phyloP scores from a whole-genome alignment of 352 stramenopile genomes.

The Phytophthora pistaciae region DNA sequence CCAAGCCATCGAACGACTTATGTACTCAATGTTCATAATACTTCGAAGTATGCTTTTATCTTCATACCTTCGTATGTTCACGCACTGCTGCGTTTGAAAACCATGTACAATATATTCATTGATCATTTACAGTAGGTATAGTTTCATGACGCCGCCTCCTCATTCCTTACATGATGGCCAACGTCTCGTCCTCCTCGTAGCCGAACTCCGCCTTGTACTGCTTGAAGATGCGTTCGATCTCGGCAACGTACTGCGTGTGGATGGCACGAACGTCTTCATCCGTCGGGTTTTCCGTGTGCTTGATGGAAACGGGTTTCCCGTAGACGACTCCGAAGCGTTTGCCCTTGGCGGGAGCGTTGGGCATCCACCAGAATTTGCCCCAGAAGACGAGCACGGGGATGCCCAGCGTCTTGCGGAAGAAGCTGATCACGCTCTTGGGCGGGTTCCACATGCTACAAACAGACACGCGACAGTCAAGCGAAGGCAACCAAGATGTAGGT shows the following conservation, averaged over 20 bases:
- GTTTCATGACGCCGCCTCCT: not conserved
- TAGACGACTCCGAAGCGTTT: slow-evolving; percentile 52
- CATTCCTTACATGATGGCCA: not conserved
- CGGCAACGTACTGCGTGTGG: slow-evolving; percentile 39
- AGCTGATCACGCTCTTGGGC: slow-evolving; percentile 47
- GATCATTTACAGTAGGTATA: no score
- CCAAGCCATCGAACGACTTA: not conserved
- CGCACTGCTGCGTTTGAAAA: not conserved
- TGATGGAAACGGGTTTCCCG: slow-evolving; percentile 40
- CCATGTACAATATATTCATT: no score
- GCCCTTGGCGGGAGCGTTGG: slow-evolving; percentile 31
- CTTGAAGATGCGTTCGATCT: slow-evolving; percentile 38
- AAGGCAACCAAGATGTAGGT: not conserved
- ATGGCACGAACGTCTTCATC: slow-evolving; percentile 35
- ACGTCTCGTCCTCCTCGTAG: not conserved
- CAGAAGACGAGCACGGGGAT: slow-evolving; percentile 71
- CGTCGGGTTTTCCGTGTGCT: slow-evolving; percentile 24
- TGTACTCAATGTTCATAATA: no score
- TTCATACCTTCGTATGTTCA: not conserved
- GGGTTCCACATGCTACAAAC: slow-evolving; percentile 62
- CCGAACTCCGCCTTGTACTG: slow-evolving; percentile 33
- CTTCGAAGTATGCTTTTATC: not conserved
- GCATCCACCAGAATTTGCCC: slow-evolving; percentile 49
- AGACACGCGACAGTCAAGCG: not conserved
- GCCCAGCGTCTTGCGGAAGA: slow-evolving; percentile 65